These are phyloP conservation scores for Candida michaelii DNA, from an alignment of 805 yeast species.

Conservation along the genomic window DNA sequence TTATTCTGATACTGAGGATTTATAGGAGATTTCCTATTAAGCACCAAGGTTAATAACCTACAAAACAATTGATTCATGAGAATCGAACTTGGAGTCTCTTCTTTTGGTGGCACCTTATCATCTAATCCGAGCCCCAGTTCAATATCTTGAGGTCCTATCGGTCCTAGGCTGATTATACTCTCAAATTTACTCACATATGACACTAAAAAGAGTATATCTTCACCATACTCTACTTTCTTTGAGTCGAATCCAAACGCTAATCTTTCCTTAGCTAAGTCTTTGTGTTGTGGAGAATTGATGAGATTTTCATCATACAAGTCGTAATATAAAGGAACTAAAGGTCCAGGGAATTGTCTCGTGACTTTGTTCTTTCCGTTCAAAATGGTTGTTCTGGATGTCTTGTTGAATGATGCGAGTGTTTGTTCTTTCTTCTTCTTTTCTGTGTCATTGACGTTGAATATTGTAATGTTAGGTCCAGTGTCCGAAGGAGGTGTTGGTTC, in stretches of 20 bases:
- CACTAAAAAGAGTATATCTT: constrained; percentile 33
- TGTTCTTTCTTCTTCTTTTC: constrained; percentile 1
- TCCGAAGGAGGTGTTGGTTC: too few species aligned
- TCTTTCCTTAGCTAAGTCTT: constrained; percentile 20
- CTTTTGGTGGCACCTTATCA: background rate
- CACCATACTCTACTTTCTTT: constrained; percentile 25
- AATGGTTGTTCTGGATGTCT: constrained; percentile 31
- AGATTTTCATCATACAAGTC: constrained; percentile 39
- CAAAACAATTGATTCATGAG: constrained; percentile 35
- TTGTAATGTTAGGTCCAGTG: background rate
- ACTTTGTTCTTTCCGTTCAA: constrained; percentile 26
- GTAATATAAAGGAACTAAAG: constrained; percentile 34
- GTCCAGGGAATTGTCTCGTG: constrained; percentile 40
- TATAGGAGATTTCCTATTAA: constrained; percentile 37
- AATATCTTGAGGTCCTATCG: constrained; percentile 37
- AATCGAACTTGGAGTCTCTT: constrained; percentile 15
- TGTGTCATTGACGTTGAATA: background rate
- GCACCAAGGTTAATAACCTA: constrained; percentile 31
- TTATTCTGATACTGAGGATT: constrained; percentile 21
- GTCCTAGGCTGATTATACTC: constrained; percentile 19
- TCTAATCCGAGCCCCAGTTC: constrained; percentile 34
- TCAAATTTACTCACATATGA: constrained; percentile 33
- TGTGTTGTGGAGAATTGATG: constrained; percentile 17
- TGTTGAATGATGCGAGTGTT: background rate
- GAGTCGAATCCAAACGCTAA: constrained; percentile 36